A percentile compares a stretch with the other conserved stretches of the same genome.
Evolutionary conservation across 179 eudicot species (phyloP).

Genomic region (Sideroxylon spinosum): DNA sequence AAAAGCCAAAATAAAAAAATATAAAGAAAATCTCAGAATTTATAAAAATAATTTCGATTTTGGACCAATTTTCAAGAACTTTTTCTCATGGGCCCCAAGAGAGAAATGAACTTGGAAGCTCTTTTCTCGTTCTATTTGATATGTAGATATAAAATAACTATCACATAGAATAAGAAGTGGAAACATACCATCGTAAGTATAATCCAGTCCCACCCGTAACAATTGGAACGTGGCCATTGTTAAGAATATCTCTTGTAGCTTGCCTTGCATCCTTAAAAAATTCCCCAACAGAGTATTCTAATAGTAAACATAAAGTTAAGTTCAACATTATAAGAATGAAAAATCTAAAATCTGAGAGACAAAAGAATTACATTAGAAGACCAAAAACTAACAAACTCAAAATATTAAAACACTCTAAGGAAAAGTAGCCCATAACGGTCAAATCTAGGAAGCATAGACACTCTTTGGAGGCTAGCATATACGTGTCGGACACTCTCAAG

Average conservation of each 20-base stretch:
- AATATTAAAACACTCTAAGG: neutral
- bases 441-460: too few species aligned
- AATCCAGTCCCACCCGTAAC: constrained; percentile 94
- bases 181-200: constrained; percentile 85
- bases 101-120: neutral
- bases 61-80: neutral
- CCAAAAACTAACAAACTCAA: neutral
- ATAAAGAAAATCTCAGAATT: neutral
- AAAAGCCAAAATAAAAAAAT: neutral
- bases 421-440: too few species aligned
- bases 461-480: too few species aligned
- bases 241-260: constrained; percentile 72
- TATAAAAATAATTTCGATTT: neutral
- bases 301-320: neutral
- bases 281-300: constrained; percentile 88
- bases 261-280: constrained; percentile 90
- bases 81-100: neutral
- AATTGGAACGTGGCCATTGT: constrained; percentile 75
- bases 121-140: neutral
- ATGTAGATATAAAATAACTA: neutral
- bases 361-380: neutral
- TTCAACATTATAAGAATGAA: neutral
- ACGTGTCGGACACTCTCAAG: too few species aligned
- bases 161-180: constrained; percentile 4
- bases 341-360: neutral